phyloP scores from a whole-genome alignment of 208 protist genomes.

The Wallacemonas rigidus region DNA sequence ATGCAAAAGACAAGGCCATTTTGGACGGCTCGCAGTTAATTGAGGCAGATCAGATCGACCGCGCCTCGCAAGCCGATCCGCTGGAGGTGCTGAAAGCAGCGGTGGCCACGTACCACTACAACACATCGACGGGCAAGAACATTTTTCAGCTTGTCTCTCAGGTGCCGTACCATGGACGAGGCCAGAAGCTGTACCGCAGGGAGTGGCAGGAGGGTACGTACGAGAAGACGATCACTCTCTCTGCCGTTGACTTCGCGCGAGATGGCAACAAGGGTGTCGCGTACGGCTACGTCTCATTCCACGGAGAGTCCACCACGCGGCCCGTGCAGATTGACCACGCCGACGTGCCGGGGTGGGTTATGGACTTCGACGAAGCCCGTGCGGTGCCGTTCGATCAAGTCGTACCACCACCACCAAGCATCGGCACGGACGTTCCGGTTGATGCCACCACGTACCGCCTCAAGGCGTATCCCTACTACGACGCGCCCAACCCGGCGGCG shows the following conservation, averaged over 20 bases:
- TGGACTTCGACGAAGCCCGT: constrained; percentile 54
- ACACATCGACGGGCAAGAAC: constrained; percentile 82
- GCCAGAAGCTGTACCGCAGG: constrained; percentile 80
- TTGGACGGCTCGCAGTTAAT: constrained; percentile 80
- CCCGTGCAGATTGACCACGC: constrained; percentile 78
- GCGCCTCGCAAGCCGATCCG: constrained; percentile 76
- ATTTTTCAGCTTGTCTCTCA: constrained; percentile 87
- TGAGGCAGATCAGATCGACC: constrained; percentile 80
- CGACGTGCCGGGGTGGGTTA: constrained; percentile 77
- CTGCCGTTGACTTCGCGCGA: constrained; percentile 76
- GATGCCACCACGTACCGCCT: constrained; percentile 66
- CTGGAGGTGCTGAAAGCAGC: constrained; percentile 79
- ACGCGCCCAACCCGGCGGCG: constrained; percentile 84
- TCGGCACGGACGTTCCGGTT: constrained; percentile 87
- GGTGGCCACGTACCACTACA: constrained; percentile 82
- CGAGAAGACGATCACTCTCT: constrained; percentile 87
- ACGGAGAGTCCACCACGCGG: constrained; percentile 79
- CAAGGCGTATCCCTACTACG: constrained; percentile 88
- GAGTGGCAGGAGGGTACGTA: constrained; percentile 91
- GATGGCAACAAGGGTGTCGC: constrained; percentile 77
- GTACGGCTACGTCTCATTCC: constrained; percentile 90
- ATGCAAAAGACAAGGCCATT: constrained; percentile 78
- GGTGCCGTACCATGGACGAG: constrained; percentile 63
- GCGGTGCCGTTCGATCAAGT: constrained; percentile 67
- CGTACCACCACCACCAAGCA: constrained; percentile 78